Conservation (phyloP, 2,329 filamentous ascomycete genomes). For the Neonectria ditissima region DNA sequence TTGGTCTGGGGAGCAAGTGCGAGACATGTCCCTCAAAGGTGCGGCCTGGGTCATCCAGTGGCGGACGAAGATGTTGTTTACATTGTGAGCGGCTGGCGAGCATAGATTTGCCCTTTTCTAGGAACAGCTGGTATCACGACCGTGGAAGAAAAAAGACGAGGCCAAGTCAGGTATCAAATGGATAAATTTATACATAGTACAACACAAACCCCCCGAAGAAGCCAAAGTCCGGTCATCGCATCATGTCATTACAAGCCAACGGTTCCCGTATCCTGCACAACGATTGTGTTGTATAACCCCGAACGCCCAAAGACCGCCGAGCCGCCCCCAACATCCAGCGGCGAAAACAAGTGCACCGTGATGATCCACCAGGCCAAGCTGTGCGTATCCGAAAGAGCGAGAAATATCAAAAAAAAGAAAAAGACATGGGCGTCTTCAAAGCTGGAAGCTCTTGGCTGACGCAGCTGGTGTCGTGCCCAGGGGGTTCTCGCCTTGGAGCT, state of each 20-base stretch:
- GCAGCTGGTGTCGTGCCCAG: constrained; percentile 52
- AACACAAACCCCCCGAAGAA: constrained; percentile 34
- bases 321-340: constrained; percentile 37
- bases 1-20: constrained; percentile 98
- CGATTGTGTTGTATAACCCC: constrained; percentile 29
- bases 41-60: constrained; percentile 86
- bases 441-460: constrained; percentile 44
- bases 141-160: constrained; percentile 19
- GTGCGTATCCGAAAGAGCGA: constrained; percentile 27
- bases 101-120: constrained; percentile 52
- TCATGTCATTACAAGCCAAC: constrained; percentile 47
- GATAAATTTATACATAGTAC: constrained; percentile 37
- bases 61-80: constrained; percentile 76
- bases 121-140: not conserved
- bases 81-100: constrained; percentile 74
- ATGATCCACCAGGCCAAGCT: constrained; percentile 28
- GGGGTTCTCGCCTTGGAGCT: constrained; percentile 62
- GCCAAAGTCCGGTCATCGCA: constrained; percentile 41
- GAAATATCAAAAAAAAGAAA: constrained; percentile 17
- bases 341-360: constrained; percentile 29
- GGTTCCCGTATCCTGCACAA: constrained; percentile 38
- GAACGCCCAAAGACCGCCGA: constrained; percentile 39
- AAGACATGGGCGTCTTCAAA: constrained; percentile 23
- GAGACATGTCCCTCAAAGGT: constrained; percentile 91
- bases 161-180: constrained; percentile 33